A percentile compares a stretch with the other conserved stretches of the same genome.
These are phyloP conservation scores for Xylaria hypoxylon DNA, from an alignment of 2,329 filamentous ascomycete species.

Conservation along the genomic window DNA sequence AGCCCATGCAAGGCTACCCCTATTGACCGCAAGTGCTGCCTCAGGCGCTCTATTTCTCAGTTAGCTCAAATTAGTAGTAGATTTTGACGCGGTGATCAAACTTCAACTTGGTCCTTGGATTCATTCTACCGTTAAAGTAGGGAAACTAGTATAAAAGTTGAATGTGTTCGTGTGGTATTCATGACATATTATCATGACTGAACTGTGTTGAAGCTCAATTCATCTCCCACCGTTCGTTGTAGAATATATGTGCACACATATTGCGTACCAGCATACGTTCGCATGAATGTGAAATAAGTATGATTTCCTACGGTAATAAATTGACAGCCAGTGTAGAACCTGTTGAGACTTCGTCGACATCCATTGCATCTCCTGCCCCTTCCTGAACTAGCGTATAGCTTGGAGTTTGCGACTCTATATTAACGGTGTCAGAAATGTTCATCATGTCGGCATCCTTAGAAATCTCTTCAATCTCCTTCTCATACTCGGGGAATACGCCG, in stretches of 20 bases:
- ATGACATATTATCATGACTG: not conserved
- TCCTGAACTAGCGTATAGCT: not conserved
- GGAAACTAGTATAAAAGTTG: not conserved
- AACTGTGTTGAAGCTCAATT: constrained; percentile 1
- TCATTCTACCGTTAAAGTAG: not conserved
- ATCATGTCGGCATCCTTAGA: constrained; percentile 40
- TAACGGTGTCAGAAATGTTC: constrained; percentile 25
- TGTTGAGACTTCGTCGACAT: constrained; percentile 24
- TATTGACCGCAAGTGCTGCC: not conserved
- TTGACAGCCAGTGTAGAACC: constrained; percentile 4
- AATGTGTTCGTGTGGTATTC: constrained; percentile 8
- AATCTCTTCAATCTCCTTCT: constrained; percentile 51
- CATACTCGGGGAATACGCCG: constrained; percentile 53
- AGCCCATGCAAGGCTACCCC: not conserved
- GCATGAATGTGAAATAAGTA: not conserved
- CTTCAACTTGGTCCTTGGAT: not conserved
- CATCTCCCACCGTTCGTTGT: not conserved
- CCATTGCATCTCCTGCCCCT: constrained; percentile 24
- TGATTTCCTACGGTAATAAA: not conserved
- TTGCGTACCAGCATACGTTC: not conserved
- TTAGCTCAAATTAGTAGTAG: constrained; percentile 5
- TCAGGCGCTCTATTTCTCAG: not conserved
- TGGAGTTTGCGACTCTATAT: not conserved
- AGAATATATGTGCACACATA: not conserved
- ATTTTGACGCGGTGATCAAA: not conserved